phyloP scores from a whole-genome alignment of 345 rosid species.

The Anacardium occidentale region DNA sequence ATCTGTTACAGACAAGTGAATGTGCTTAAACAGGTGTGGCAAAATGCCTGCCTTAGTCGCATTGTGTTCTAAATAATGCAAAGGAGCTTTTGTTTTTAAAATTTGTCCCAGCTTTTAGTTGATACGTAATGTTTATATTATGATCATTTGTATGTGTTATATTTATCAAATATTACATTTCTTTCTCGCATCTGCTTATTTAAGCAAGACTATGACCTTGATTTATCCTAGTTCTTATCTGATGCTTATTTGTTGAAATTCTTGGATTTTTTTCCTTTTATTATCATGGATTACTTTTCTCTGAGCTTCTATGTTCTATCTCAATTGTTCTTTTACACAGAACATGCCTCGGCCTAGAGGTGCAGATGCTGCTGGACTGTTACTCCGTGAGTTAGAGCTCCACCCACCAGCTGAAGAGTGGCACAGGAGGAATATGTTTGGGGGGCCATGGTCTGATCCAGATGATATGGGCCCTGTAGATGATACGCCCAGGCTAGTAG shows the following conservation, averaged over 20 bases:
- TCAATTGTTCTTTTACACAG: constrained; percentile 44
- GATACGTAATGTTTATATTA: background rate
- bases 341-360: constrained; percentile 99
- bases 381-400: constrained; percentile 92
- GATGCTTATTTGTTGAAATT: background rate
- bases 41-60: background rate
- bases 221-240: background rate
- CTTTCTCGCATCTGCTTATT: background rate
- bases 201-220: background rate
- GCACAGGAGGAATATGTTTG: constrained; percentile 95
- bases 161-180: background rate
- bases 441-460: constrained; percentile 93
- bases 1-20: background rate
- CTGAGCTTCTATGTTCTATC: background rate
- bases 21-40: background rate
- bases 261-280: background rate
- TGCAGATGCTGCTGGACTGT: constrained; percentile 97
- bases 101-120: background rate
- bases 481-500: constrained; percentile 46
- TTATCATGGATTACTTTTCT: background rate
- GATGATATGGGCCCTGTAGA: constrained; percentile 55
- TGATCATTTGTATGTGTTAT: background rate
- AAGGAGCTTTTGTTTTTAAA: background rate
- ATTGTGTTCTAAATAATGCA: background rate
- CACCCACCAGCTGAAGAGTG: constrained; percentile 99